phyloP scores from a whole-genome alignment of 2,329 filamentous ascomycete species.

The Aureobasidium sp. region DNA sequence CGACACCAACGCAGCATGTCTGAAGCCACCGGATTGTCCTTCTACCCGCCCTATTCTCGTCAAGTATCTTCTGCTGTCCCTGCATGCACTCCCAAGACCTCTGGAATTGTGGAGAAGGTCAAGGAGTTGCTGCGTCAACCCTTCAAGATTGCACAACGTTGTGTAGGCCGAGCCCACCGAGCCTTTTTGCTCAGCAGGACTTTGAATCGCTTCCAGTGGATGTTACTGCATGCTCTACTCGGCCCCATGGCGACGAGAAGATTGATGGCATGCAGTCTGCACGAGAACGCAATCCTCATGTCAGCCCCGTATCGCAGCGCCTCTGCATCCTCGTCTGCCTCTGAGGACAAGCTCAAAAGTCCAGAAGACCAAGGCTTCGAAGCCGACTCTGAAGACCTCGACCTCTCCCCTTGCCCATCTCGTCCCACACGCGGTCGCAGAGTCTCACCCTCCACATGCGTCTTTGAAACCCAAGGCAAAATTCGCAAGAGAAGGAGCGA shows the following conservation, averaged over 20 bases:
- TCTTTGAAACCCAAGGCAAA: not conserved
- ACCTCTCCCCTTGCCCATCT: not conserved
- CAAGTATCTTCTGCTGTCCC: not conserved
- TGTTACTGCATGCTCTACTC: slow-evolving; percentile 27
- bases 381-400: not conserved
- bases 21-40: slow-evolving; percentile 16
- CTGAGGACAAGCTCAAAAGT: not conserved
- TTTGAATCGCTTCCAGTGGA: slow-evolving; percentile 29
- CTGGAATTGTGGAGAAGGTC: not conserved
- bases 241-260: slow-evolving; percentile 32
- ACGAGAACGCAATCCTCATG: slow-evolving; percentile 6
- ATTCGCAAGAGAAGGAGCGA: not conserved
- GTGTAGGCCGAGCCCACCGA: slow-evolving; percentile 25
- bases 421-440: not conserved
- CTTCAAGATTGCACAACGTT: slow-evolving; percentile 25
- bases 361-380: not conserved
- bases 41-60: not conserved
- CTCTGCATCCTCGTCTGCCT: not conserved
- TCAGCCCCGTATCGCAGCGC: not conserved
- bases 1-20: slow-evolving; percentile 16
- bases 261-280: slow-evolving; percentile 19
- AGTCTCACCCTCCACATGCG: not conserved
- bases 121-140: slow-evolving; percentile 25
- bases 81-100: not conserved
- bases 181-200: slow-evolving; percentile 25